Conservation (phyloP, 257 asterid species). For the Solanum lycopersicoides region DNA sequence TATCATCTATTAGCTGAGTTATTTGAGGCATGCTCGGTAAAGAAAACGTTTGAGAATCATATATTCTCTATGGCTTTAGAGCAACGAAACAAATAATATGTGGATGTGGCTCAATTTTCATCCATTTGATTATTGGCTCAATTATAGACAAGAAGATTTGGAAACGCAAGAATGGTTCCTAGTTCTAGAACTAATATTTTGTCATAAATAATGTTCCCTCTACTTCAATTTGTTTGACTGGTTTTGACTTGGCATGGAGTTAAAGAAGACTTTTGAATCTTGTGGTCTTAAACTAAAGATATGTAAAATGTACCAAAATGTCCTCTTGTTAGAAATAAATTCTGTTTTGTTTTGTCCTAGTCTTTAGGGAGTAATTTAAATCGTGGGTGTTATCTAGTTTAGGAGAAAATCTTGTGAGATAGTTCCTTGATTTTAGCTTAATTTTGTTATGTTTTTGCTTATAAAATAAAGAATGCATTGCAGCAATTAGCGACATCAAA, state of each 20-base stretch:
- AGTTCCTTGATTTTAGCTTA: too few relatives aligned
- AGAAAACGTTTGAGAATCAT: neutral
- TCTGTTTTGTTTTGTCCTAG: too few relatives aligned
- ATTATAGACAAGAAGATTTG: neutral
- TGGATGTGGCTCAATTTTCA: neutral
- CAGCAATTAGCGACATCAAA: too few relatives aligned
- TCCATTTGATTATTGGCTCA: neutral
- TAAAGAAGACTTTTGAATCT: neutral
- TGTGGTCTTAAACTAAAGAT: neutral
- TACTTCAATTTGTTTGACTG: too few relatives aligned
- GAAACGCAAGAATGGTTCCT: neutral
- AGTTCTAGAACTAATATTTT: neutral
- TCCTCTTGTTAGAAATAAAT: too few relatives aligned
- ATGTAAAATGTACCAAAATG: neutral
- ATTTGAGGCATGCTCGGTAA: neutral
- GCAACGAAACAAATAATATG: neutral
- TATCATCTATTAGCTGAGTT: conserved; percentile 1
- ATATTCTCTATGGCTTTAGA: neutral
- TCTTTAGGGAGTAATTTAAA: too few relatives aligned
- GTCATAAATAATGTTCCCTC: neutral
- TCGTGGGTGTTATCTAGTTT: too few relatives aligned
- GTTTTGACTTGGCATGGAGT: neutral
- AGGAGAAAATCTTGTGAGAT: too few relatives aligned
- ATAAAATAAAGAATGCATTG: too few relatives aligned
- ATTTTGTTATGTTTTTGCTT: too few relatives aligned